These are phyloP conservation scores for Fistulinella prunicolor DNA, from an alignment of 768 basidiomycete genomes.

Conservation along the genomic window DNA sequence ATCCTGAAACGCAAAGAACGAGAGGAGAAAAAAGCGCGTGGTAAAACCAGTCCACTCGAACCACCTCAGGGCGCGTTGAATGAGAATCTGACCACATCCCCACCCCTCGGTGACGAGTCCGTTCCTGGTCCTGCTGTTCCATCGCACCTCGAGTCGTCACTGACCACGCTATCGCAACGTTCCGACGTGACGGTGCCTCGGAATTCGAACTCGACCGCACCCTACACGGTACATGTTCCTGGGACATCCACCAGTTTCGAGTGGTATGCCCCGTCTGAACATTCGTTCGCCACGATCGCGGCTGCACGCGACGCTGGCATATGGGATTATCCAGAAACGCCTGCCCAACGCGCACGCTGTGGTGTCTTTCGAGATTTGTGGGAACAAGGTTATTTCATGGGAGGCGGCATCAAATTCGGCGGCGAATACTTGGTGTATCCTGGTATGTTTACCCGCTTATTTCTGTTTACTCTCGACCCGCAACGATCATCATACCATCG, in stretches of 20 bases:
- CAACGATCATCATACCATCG: neutral
- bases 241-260: slow-evolving; percentile 56
- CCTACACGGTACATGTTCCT: slow-evolving; percentile 63
- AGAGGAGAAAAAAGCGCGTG: slow-evolving; percentile 44
- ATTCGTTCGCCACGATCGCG: slow-evolving; percentile 53
- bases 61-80: neutral
- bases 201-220: slow-evolving; percentile 10
- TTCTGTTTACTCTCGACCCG: neutral
- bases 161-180: neutral
- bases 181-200: slow-evolving; percentile 8
- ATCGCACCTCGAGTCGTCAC: slow-evolving; percentile 1
- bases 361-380: slow-evolving; percentile 78
- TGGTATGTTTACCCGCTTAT: slow-evolving; percentile 46
- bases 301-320: slow-evolving; percentile 64
- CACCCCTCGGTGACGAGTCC: neutral
- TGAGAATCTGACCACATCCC: slow-evolving; percentile 10
- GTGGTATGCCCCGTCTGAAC: slow-evolving; percentile 59
- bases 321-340: slow-evolving; percentile 71
- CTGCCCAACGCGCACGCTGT: slow-evolving; percentile 70
- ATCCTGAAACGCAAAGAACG: slow-evolving; percentile 69
- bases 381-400: slow-evolving; percentile 84
- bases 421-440: slow-evolving; percentile 97
- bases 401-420: slow-evolving; percentile 89
- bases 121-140: neutral
- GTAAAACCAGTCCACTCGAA: slow-evolving; percentile 7